These are phyloP conservation scores for Reticulascus tulasneorum DNA, from an alignment of 2,329 filamentous ascomycete genomes.

Conservation along the genomic window DNA sequence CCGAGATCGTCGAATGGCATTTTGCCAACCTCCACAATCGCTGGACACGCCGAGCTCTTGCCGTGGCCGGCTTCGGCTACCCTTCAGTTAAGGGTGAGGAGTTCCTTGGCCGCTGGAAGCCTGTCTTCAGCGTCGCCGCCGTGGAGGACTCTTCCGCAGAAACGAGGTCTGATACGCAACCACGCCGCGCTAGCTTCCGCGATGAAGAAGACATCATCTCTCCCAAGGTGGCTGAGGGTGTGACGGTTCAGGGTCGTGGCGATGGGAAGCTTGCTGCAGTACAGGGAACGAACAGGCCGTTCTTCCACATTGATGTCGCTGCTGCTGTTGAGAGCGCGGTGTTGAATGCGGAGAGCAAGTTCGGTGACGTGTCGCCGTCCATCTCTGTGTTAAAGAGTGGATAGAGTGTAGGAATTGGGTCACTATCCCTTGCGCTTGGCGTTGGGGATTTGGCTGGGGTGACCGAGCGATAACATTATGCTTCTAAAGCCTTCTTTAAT, in stretches of 20 bases:
- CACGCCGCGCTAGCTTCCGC: constrained; percentile 10
- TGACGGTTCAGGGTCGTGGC: constrained; percentile 13
- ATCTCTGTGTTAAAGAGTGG: constrained; percentile 11
- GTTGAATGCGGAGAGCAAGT: constrained; percentile 23
- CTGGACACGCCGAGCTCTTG: constrained; percentile 55
- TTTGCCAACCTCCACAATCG: constrained; percentile 51
- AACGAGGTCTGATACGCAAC: constrained; percentile 8
- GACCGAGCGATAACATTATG: no score
- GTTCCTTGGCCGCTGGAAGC: constrained; percentile 25
- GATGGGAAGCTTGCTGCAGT: constrained; percentile 29
- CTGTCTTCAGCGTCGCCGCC: constrained; percentile 29
- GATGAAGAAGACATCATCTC: constrained; percentile 17
- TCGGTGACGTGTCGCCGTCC: constrained; percentile 3
- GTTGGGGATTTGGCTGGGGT: no score
- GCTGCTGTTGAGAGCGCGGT: constrained; percentile 44
- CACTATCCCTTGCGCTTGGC: no score
- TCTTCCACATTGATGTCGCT: constrained; percentile 49
- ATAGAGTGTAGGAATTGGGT: constrained; percentile 4
- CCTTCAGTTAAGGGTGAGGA: constrained; percentile 24
- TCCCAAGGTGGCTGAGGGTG: constrained; percentile 5
- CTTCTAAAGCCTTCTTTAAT: no score
- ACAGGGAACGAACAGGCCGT: constrained; percentile 45
- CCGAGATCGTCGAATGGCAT: constrained; percentile 46
- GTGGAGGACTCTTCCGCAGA: constrained; percentile 8
- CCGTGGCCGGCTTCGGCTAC: constrained; percentile 52